Evolutionary conservation across 2,329 filamentous ascomycete genomes (phyloP), one percentile per base, ranked within the genome.

Genomic region (Exophiala viscosa): DNA sequence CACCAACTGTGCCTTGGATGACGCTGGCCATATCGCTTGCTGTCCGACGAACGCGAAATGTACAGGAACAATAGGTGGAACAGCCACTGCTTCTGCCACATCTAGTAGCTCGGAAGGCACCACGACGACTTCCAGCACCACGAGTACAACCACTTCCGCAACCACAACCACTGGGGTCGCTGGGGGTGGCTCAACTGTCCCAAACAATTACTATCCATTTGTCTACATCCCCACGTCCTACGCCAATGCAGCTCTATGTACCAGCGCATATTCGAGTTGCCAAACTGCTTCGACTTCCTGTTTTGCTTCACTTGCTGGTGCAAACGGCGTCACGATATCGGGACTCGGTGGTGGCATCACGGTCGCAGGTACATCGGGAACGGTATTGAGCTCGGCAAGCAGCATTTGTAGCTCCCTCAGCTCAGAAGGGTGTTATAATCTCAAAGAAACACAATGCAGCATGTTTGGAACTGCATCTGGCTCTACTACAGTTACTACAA

Each of bases 21-120:
- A 68, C 36, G 77, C 74, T 34, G 74, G 80, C 48, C 73, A 83
- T 55, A 76, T 84, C 48, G 82, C 81, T 18, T 85, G 82, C 71
- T 85, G 82, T 67, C 81, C 81, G 0, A 72, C 68, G 20, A 76
- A 78, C 45, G 77, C 77, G 11, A 75, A 70, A 23, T 85, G 82
- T 62, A 84, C 81, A 0, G 82, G 82, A 2, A 75, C 71, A 7
- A 72, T 84, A 41, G 60, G 47, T 20, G 61, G 61, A 17, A 53
- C 57, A 17, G 20, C 39, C 3, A 49, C 51, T 17, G 54, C 41
- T 3, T 36, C 47, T 43, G 44, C 15, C 18, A 51, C 62, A 2
- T 54, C 64, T 2, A 59, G 58, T 5, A 62, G 64, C 1, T 61
- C 55, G 3, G 52, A 58, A 1, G 55, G 53, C 13, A 53, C 57